Percentiles rank a stretch among this genome's conserved stretches.
phyloP scores from a whole-genome alignment of 1,139 yeast genomes.

The Suhomyces wounanorum region DNA sequence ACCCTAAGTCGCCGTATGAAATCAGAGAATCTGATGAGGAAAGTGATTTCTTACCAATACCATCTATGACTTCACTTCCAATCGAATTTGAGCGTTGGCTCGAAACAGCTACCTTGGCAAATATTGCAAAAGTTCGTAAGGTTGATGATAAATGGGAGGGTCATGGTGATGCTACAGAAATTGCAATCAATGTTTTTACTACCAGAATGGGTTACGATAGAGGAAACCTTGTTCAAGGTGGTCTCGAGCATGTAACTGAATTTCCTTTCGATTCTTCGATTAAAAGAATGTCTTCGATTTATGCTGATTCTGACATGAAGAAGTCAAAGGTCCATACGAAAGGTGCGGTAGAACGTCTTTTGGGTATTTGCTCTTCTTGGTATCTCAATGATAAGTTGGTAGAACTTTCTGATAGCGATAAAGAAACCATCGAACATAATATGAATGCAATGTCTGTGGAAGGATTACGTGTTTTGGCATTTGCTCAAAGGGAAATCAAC shows the following conservation, averaged over 20 bases:
- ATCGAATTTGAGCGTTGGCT: constrained; percentile 50
- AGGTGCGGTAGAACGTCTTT: constrained; percentile 78
- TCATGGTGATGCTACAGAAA: constrained; percentile 84
- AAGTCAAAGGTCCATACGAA: constrained; percentile 55
- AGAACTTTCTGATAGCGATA: constrained; percentile 45
- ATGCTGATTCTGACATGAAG: constrained; percentile 31
- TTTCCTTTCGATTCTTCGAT: constrained; percentile 79
- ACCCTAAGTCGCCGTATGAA: constrained; percentile 43
- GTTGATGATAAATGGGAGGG: constrained; percentile 63
- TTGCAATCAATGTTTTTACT: constrained; percentile 76
- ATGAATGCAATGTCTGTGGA: constrained; percentile 65
- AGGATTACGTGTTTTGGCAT: constrained; percentile 76
- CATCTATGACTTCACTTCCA: constrained; percentile 27
- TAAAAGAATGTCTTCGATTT: constrained; percentile 73
- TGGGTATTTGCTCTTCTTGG: constrained; percentile 62
- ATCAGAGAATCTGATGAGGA: constrained; percentile 44
- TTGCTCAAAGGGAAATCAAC: constrained; percentile 49
- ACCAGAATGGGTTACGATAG: constrained; percentile 56
- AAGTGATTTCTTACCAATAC: constrained; percentile 25
- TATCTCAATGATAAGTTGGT: constrained; percentile 35
- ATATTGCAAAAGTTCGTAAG: constrained; percentile 59
- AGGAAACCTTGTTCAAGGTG: constrained; percentile 35
- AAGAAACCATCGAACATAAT: constrained; percentile 49
- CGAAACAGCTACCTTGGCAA: constrained; percentile 66
- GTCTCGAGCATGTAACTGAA: constrained; percentile 54